Conservation (phyloP, 768 basidiomycete genomes). For the Plicaturopsis crispa region DNA sequence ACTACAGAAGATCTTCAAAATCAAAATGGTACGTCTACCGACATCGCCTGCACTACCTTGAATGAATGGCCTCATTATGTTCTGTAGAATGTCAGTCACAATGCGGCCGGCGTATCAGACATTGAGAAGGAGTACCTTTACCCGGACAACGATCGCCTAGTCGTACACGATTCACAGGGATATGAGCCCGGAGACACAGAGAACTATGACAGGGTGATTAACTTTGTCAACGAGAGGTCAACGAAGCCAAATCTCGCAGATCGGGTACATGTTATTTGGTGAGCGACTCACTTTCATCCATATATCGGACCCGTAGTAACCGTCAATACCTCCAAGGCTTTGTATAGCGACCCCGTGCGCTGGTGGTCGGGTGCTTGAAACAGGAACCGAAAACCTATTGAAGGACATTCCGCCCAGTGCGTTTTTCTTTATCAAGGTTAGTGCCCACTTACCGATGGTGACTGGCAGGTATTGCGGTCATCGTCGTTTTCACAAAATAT, state of each 20-base stretch:
- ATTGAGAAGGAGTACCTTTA: slow-evolving; percentile 6
- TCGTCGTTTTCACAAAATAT: slow-evolving; percentile 12
- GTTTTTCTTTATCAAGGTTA: neutral
- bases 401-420: neutral
- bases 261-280: slow-evolving; percentile 10
- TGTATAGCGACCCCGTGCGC: slow-evolving; percentile 8
- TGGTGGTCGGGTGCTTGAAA: slow-evolving; percentile 1
- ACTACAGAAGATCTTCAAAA: slow-evolving; percentile 8
- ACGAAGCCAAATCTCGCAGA: slow-evolving; percentile 1
- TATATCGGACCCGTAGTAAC: too few species aligned
- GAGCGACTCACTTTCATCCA: neutral
- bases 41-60: neutral
- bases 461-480: slow-evolving; percentile 3
- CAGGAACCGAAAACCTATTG: slow-evolving; percentile 2
- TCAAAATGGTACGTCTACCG: slow-evolving; percentile 1
- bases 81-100: neutral
- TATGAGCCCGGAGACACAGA: slow-evolving; percentile 10
- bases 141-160: slow-evolving; percentile 5
- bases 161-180: slow-evolving; percentile 9
- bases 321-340: too few species aligned
- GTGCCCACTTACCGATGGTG: neutral
- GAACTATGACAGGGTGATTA: slow-evolving; percentile 4
- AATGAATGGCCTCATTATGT: neutral
- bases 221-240: slow-evolving; percentile 7
- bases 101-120: neutral